Conservation (phyloP, 441 rosid genomes). For the Eugenia klotzschiana region DNA sequence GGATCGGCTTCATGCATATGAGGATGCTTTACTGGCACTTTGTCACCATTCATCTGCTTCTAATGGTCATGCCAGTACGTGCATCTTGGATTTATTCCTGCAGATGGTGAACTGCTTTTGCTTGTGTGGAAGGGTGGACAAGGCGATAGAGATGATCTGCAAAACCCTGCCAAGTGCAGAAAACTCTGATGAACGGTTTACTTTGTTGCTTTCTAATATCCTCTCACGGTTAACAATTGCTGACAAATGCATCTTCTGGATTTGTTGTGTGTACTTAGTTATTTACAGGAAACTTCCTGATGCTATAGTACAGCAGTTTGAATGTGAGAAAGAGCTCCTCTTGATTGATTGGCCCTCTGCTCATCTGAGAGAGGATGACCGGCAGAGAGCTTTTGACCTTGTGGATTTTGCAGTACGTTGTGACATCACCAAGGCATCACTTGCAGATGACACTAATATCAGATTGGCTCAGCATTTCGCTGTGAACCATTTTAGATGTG, state of each 20-base stretch:
- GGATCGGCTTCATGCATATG: slow-evolving; percentile 61
- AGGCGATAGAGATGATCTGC: slow-evolving; percentile 45
- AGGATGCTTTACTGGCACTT: slow-evolving; percentile 59
- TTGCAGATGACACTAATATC: background rate
- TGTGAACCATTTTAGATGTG: slow-evolving; percentile 32
- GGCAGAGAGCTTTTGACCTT: slow-evolving; percentile 1
- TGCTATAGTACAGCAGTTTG: slow-evolving; percentile 8
- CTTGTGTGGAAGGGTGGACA: slow-evolving; percentile 60
- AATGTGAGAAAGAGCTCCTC: slow-evolving; percentile 6
- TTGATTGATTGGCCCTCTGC: slow-evolving; percentile 6
- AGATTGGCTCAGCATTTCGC: slow-evolving; percentile 21
- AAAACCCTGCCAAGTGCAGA: slow-evolving; percentile 23
- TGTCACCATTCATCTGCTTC: slow-evolving; percentile 32
- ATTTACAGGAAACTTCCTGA: slow-evolving; percentile 16
- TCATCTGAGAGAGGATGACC: slow-evolving; percentile 1
- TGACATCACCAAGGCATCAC: background rate
- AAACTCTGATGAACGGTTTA: slow-evolving; percentile 47
- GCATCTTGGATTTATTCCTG: slow-evolving; percentile 79
- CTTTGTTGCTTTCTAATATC: slow-evolving; percentile 60
- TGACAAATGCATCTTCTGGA: slow-evolving; percentile 96
- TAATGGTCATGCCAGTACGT: slow-evolving; percentile 40
- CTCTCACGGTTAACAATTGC: slow-evolving; percentile 70
- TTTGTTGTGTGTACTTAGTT: slow-evolving; percentile 94
- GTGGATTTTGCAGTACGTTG: background rate
- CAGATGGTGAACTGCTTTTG: slow-evolving; percentile 77